phyloP scores from a whole-genome alignment of 2,329 filamentous ascomycete species.

The Beauveria sp. region DNA sequence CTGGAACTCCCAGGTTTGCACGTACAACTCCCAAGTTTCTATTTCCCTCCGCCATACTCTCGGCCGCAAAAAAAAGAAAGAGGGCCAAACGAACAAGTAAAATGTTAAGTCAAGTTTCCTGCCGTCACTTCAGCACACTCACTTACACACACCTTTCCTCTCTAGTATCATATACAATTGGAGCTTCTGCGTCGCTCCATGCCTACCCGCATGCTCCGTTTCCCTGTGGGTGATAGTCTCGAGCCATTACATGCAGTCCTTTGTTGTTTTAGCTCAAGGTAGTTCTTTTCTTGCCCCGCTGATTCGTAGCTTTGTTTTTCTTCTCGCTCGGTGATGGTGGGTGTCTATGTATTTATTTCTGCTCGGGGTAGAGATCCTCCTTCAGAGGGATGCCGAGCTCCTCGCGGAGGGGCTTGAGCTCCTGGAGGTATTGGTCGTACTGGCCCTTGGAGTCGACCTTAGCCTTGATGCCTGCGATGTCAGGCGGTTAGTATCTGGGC shows the following conservation, averaged over 20 bases:
- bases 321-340: background rate
- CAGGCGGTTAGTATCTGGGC: background rate
- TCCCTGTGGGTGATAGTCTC: background rate
- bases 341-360: conserved; percentile 25
- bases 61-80: background rate
- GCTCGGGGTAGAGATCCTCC: conserved; percentile 82
- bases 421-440: conserved; percentile 92
- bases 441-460: conserved; percentile 98
- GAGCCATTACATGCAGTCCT: conserved; percentile 7
- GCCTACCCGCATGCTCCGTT: background rate
- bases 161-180: conserved; percentile 32
- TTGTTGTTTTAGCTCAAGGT: background rate
- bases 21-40: background rate
- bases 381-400: conserved; percentile 88
- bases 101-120: background rate
- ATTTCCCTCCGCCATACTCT: background rate
- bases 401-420: conserved; percentile 87
- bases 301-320: background rate
- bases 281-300: background rate
- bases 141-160: background rate
- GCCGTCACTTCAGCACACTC: background rate
- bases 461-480: conserved; percentile 75
- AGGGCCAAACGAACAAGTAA: background rate
- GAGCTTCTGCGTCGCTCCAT: conserved; percentile 13
- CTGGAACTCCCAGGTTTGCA: background rate